A percentile compares a stretch with the other conserved stretches of the same genome.
Conservation (phyloP, 495 filamentous ascomycete genomes). For the Talaromyces proteolyticus region DNA sequence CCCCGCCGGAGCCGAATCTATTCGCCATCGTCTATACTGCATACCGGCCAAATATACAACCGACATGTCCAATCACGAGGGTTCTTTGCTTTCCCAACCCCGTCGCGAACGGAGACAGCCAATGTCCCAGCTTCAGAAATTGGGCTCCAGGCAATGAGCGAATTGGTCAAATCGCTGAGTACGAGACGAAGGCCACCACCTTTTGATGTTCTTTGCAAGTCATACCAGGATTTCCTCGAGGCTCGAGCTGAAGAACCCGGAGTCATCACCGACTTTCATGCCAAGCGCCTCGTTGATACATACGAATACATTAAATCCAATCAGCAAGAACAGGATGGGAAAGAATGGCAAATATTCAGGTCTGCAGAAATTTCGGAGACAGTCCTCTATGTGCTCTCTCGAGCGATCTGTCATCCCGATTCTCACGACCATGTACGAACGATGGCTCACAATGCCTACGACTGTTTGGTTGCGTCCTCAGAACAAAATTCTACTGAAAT, state of each 20-base stretch:
- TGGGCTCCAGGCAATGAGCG: constrained; percentile 38
- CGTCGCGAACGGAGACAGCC: constrained; percentile 7
- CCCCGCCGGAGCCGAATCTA: constrained; percentile 29
- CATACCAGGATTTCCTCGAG: constrained; percentile 59
- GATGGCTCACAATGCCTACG: constrained; percentile 51
- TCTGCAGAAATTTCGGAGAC: constrained; percentile 45
- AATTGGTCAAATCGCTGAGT: constrained; percentile 27
- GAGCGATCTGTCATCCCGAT: constrained; percentile 28
- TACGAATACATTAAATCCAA: constrained; percentile 50
- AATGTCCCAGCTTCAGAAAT: constrained; percentile 27
- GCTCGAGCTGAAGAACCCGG: constrained; percentile 40
- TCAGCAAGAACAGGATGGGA: constrained; percentile 27
- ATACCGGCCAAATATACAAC: not conserved
- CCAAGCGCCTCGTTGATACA: constrained; percentile 46
- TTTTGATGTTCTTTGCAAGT: constrained; percentile 50
- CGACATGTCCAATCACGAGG: constrained; percentile 16
- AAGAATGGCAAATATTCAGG: constrained; percentile 33
- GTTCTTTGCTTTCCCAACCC: constrained; percentile 28
- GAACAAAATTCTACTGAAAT: constrained; percentile 29
- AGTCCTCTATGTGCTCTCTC: constrained; percentile 31
- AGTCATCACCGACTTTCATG: constrained; percentile 61
- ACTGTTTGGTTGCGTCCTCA: constrained; percentile 41
- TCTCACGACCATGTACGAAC: constrained; percentile 31
- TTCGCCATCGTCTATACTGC: not conserved
- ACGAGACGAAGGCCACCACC: constrained; percentile 49